phyloP scores from a whole-genome alignment of 768 basidiomycete species.

The Cyathus striatus region DNA sequence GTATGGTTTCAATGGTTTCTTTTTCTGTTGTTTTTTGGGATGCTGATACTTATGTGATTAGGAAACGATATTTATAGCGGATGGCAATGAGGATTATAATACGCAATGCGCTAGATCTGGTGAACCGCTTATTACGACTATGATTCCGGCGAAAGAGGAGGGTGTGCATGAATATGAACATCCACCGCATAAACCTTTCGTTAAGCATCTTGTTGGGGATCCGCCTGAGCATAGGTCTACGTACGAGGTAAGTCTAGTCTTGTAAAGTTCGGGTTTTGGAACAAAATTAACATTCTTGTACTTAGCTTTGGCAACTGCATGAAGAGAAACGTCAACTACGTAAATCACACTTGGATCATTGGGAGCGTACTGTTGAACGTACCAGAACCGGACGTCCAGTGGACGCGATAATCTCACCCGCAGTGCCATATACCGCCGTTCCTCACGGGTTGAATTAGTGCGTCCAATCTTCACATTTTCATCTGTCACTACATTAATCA shows the following conservation, averaged over 20 bases:
- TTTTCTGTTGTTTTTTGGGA: too few relatives aligned
- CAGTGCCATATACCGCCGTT: constrained; percentile 52
- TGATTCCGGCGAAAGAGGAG: constrained; percentile 31
- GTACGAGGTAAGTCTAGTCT: constrained; percentile 37
- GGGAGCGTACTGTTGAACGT: constrained; percentile 42
- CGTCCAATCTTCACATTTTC: constrained; percentile 3
- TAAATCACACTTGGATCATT: constrained; percentile 57
- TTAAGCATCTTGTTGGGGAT: constrained; percentile 39
- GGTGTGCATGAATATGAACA: constrained; percentile 13
- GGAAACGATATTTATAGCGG: constrained; percentile 47
- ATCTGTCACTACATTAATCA: neutral
- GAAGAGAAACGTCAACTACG: constrained; percentile 44
- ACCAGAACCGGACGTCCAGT: constrained; percentile 68
- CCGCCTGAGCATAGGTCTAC: constrained; percentile 28
- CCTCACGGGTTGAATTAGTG: constrained; percentile 60
- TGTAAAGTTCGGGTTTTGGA: too few relatives aligned
- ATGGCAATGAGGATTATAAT: constrained; percentile 44
- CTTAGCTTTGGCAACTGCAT: constrained; percentile 61
- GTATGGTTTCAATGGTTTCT: too few relatives aligned
- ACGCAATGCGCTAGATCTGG: constrained; percentile 38
- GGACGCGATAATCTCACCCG: constrained; percentile 68
- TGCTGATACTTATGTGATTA: too few relatives aligned
- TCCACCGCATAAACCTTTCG: constrained; percentile 28
- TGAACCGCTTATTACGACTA: constrained; percentile 55
- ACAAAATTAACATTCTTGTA: too few relatives aligned